A percentile compares a stretch with the other conserved stretches of the same genome.
Conservation (phyloP, 306 rosid genomes). For the Heteromeles arbutifolia region DNA sequence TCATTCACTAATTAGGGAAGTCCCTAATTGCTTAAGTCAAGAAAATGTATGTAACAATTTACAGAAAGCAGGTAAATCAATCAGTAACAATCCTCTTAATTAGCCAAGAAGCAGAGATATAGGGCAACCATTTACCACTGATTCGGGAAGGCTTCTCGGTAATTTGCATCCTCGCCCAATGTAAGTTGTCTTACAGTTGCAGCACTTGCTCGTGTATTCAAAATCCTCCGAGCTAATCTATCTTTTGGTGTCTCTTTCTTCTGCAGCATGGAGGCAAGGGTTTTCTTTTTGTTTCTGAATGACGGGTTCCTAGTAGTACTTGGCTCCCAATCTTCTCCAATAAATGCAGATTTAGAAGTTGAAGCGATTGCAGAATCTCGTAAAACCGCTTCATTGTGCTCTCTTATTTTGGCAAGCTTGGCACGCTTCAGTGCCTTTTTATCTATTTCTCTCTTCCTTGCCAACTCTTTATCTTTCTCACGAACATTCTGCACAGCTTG, state of each 20-base stretch:
- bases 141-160: slow-evolving; percentile 74
- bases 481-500: slow-evolving; percentile 82
- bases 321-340: slow-evolving; percentile 45
- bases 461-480: slow-evolving; percentile 47
- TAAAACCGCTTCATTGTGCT: slow-evolving; percentile 77
- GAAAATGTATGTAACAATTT: background rate
- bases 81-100: background rate
- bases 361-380: slow-evolving; percentile 75
- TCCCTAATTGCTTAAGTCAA: background rate
- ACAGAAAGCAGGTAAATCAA: background rate
- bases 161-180: slow-evolving; percentile 40
- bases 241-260: slow-evolving; percentile 77
- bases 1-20: background rate
- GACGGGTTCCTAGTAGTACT: slow-evolving; percentile 14
- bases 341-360: slow-evolving; percentile 53
- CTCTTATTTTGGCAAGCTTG: slow-evolving; percentile 76
- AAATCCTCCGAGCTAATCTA: slow-evolving; percentile 58
- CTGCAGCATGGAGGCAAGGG: slow-evolving; percentile 73
- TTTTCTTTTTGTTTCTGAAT: slow-evolving; percentile 43
- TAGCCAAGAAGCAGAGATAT: background rate
- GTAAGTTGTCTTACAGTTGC: slow-evolving; percentile 40
- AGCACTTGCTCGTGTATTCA: slow-evolving; percentile 41
- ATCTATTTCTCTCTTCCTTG: slow-evolving; percentile 45
- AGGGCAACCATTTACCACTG: slow-evolving; percentile 41
- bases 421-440: slow-evolving; percentile 55